Conservation (phyloP, 2,329 filamentous ascomycete species). For the Bipolaris cookei region DNA sequence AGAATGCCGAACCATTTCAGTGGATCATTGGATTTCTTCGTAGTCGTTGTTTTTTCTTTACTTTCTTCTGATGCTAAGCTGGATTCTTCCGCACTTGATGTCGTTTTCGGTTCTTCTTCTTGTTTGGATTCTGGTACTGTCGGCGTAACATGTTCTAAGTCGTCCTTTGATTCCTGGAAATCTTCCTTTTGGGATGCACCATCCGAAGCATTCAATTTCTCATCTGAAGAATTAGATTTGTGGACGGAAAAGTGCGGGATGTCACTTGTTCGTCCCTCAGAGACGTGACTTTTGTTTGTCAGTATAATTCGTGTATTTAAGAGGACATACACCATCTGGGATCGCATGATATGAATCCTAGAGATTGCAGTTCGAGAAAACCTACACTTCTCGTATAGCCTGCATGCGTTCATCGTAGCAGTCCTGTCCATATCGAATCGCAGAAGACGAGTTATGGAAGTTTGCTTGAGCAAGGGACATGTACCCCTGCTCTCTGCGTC, state of each 20-base stretch:
- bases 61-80: not conserved
- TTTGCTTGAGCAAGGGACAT: constrained; percentile 73
- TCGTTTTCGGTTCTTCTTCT: constrained; percentile 1
- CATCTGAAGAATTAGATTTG: not conserved
- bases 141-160: not conserved
- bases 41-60: constrained; percentile 4
- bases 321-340: not conserved
- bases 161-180: not conserved
- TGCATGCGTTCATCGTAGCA: constrained; percentile 78
- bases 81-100: not conserved
- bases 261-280: constrained; percentile 20
- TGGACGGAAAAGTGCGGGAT: constrained; percentile 9
- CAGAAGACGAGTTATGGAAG: constrained; percentile 69
- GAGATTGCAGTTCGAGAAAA: not conserved
- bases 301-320: not conserved
- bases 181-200: too few species aligned
- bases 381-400: constrained; percentile 60
- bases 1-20: constrained; percentile 63
- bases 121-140: not conserved
- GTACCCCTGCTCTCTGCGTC: constrained; percentile 46
- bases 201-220: not conserved
- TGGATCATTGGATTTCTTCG: constrained; percentile 56
- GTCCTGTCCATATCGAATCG: constrained; percentile 70
- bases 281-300: constrained; percentile 3
- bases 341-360: too few species aligned